Percentiles rank a stretch among this genome's conserved stretches.
These are phyloP conservation scores for Fomitopsis pinicola DNA, from an alignment of 1,284 basidiomycete species.

Conservation along the genomic window DNA sequence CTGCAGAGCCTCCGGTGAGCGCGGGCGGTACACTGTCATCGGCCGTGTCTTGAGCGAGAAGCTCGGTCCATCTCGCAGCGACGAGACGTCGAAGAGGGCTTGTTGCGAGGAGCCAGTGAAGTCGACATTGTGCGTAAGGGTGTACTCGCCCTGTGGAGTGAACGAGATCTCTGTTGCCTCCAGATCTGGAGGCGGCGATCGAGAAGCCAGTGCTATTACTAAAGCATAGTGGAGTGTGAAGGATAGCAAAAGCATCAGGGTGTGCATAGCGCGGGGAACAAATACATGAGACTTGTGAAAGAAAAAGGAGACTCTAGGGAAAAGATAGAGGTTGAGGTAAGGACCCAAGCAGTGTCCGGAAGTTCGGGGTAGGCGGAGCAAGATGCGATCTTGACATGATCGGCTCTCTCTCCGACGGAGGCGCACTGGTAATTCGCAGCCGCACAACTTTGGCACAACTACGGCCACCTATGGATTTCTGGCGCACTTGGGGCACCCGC, in stretches of 20 bases:
- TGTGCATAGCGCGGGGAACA: background rate
- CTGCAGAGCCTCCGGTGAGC: conserved; percentile 45
- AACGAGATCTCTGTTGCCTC: conserved; percentile 5
- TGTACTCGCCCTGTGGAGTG: conserved; percentile 7
- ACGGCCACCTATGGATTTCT: background rate
- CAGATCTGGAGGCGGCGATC: background rate
- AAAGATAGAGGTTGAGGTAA: background rate
- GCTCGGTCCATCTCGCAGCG: conserved; percentile 1
- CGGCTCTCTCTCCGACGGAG: background rate
- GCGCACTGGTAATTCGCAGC: background rate
- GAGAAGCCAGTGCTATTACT: background rate
- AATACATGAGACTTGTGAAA: conserved; percentile 2
- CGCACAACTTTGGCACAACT: background rate
- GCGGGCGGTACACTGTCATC: conserved; percentile 58
- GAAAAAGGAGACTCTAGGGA: background rate
- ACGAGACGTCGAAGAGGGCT: conserved; percentile 1
- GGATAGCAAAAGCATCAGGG: background rate
- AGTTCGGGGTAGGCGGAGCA: background rate
- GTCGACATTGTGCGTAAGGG: background rate
- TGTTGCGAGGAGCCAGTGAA: background rate
- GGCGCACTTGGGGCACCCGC: no score
- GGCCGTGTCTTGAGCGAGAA: conserved; percentile 44
- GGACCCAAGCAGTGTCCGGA: background rate
- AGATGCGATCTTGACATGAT: conserved; percentile 1
- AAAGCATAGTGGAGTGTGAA: background rate